Base-by-base conservation (phyloP, 768 basidiomycete species). In the Butyriboletus loyo region DNA sequence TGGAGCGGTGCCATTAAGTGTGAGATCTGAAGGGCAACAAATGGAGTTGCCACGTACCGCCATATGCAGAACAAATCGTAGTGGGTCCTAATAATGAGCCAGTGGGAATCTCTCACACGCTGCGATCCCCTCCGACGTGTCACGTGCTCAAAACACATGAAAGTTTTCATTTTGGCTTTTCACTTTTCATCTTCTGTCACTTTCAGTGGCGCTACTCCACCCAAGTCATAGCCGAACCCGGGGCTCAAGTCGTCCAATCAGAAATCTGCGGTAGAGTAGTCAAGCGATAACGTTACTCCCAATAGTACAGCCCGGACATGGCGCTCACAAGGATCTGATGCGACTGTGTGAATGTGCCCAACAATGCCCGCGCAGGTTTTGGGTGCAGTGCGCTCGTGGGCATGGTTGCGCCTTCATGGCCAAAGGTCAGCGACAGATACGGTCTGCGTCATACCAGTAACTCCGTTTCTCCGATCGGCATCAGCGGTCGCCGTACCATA, bases 21-120 rank as follows among this genome's bases (percentile, higher is more conserved):
- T 56, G 61, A 55, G 53, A 55, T n/a, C 28, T 17, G 44, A 46
- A 30, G 17, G 10, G 7, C 5, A 10, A 34, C 41, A 44, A 46
- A 43, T 25, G 32, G 34, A 25, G 39, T 35, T 28, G 52, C 24
- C 53, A 65, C 73, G 57, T 65, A 80, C 78, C 72, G 72, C 70
- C 75, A 77, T 77, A 52, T 55, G 58, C 52, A 49, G 47, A 47
- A 49, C 15, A 24, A 52, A 35, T 32, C 32, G 30, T 27, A 36
- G 37, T 41, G 32, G 47, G 43, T 28, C 22, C 45, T 44, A 44
- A 46, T 28, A 55, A 50, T 44, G 52, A 41, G 48, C 32, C n/a
- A 42, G 49, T 55, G 43, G 31, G 49, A 57, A 49, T 40, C 49
- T 14, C 3, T 50, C 28, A 35, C 32, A 50, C 50, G 22, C 15